These are phyloP conservation scores for Flaveria trinervia DNA, from an alignment of 129 eudicot genomes.

Conservation along the genomic window DNA sequence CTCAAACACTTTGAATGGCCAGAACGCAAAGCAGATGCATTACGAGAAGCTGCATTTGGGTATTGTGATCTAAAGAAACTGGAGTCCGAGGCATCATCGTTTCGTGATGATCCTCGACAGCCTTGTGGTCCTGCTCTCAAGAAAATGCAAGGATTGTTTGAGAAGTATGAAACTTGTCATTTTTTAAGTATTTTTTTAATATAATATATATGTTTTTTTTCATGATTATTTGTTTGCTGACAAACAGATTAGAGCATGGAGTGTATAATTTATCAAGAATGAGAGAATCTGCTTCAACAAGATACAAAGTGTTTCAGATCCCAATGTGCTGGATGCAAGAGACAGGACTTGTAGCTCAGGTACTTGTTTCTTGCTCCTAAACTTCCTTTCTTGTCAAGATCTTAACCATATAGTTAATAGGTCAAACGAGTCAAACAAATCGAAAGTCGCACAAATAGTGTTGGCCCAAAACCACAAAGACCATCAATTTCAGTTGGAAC, in stretches of 20 bases:
- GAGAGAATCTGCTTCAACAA: conserved; percentile 85
- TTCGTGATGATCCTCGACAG: conserved; percentile 74
- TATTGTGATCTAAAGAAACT: conserved; percentile 87
- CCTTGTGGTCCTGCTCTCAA: conserved; percentile 75
- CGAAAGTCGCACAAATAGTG: background rate
- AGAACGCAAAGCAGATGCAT: conserved; percentile 87
- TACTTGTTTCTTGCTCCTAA: conserved; percentile 22
- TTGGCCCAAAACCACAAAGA: too few species aligned
- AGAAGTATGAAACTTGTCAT: conserved; percentile 51
- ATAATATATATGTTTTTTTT: background rate
- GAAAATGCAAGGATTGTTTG: conserved; percentile 94
- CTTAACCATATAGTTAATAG: background rate
- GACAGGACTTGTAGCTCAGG: conserved; percentile 82
- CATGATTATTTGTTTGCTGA: conserved; percentile 20
- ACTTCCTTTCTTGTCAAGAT: background rate
- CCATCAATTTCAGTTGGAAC: too few species aligned
- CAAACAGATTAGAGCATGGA: conserved; percentile 79
- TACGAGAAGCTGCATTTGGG: conserved; percentile 97
- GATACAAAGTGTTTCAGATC: conserved; percentile 70
- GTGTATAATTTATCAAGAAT: conserved; percentile 86
- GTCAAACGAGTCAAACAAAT: background rate
- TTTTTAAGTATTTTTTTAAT: background rate
- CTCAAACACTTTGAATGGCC: conserved; percentile 98
- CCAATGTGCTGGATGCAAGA: conserved; percentile 93
- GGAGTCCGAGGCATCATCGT: conserved; percentile 74